phyloP scores from a whole-genome alignment of 148 eudicot genomes.

The Chenopodium suecicum region DNA sequence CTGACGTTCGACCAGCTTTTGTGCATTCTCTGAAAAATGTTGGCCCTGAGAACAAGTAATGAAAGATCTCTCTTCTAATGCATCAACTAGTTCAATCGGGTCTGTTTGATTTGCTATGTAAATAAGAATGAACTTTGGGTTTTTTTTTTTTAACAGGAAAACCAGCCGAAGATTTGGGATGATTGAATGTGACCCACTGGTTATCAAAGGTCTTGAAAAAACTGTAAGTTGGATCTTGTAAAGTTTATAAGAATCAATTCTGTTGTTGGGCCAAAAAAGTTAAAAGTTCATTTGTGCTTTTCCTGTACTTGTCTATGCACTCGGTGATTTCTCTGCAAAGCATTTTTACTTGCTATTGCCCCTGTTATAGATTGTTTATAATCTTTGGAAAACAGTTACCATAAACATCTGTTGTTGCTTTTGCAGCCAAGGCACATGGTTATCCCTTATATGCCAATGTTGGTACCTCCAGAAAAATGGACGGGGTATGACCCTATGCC shows the following conservation, averaged over 20 bases:
- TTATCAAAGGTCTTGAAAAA: conserved; percentile 75
- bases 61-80: conserved; percentile 2
- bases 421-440: conserved; percentile 92
- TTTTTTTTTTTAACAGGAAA: conserved; percentile 44
- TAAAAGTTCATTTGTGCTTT: neutral
- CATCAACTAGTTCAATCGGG: neutral
- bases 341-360: conserved; percentile 4
- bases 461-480: conserved; percentile 95
- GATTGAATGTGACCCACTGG: conserved; percentile 77
- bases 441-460: conserved; percentile 98
- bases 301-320: conserved; percentile 1
- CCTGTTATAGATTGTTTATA: conserved; percentile 11
- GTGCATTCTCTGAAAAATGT: conserved; percentile 54
- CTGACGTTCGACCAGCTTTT: conserved; percentile 93
- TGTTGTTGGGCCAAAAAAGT: neutral
- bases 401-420: conserved; percentile 17
- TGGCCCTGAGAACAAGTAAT: conserved; percentile 52
- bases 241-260: neutral
- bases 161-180: conserved; percentile 66
- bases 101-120: conserved; percentile 7
- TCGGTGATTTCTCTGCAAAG: neutral
- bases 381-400: neutral
- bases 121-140: conserved; percentile 13
- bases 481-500: conserved; percentile 57
- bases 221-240: conserved; percentile 47